Evolutionary conservation across 1,284 basidiomycete species (phyloP).

Genomic region (Xerocomus minutiporus): DNA sequence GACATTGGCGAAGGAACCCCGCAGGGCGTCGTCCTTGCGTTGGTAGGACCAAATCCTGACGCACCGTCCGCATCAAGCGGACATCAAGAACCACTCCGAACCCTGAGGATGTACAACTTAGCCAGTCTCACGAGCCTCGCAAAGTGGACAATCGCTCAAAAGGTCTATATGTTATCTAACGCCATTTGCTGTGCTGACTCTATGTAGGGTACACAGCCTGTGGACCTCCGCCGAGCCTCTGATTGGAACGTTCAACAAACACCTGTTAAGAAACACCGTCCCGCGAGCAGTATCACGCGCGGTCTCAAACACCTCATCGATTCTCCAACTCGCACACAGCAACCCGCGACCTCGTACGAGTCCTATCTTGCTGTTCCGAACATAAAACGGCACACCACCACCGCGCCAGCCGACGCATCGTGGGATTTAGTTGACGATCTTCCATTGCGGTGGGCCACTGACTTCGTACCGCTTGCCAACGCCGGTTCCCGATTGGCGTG

Average conservation of each 20-base stretch:
- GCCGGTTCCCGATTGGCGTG: conserved; percentile 60
- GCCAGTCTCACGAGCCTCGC: conserved; percentile 67
- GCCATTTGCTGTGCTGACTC: conserved; percentile 4
- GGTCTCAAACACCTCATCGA: conserved; percentile 56
- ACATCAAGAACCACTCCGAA: conserved; percentile 50
- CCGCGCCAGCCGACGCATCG: conserved; percentile 43
- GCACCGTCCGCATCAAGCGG: conserved; percentile 39
- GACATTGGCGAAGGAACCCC: conserved; percentile 54
- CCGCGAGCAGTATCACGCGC: conserved; percentile 54
- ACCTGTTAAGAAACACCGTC: conserved; percentile 50
- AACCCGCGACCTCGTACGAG: conserved; percentile 32
- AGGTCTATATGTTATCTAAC: conserved; percentile 39
- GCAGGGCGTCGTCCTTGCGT: conserved; percentile 68
- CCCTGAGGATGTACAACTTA: conserved; percentile 75
- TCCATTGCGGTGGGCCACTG: conserved; percentile 74
- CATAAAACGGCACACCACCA: conserved; percentile 25
- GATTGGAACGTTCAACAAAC: conserved; percentile 50
- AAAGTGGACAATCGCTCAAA: conserved; percentile 64
- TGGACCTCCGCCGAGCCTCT: conserved; percentile 53
- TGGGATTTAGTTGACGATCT: conserved; percentile 78
- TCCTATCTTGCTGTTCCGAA: conserved; percentile 29
- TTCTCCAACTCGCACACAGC: conserved; percentile 32
- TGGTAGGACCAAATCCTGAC: conserved; percentile 59
- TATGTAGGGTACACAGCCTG: conserved; percentile 51
- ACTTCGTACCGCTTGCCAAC: conserved; percentile 69